These are phyloP conservation scores for Phytophthora pistaciae DNA, from an alignment of 352 stramenopile genomes.

Conservation along the genomic window DNA sequence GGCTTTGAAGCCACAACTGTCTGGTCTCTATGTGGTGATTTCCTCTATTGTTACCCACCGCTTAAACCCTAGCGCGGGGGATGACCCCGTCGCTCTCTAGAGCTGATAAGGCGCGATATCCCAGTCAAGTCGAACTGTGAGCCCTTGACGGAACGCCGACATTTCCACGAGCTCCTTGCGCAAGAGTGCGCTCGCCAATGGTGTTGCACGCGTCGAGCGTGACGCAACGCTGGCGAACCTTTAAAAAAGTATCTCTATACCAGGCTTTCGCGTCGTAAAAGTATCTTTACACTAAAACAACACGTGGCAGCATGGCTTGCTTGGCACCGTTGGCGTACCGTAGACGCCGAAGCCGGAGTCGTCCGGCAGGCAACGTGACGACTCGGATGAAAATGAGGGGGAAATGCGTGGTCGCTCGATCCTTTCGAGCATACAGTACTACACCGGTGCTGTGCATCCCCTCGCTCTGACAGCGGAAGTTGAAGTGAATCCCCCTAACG, in stretches of 20 bases:
- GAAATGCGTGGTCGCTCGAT: background rate
- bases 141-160: conserved; percentile 1
- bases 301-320: background rate
- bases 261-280: conserved; percentile 4
- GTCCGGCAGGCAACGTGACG: conserved; percentile 4
- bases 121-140: conserved; percentile 1
- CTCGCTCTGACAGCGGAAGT: background rate
- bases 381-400: conserved; percentile 14
- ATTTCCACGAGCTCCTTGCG: background rate
- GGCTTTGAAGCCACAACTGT: background rate
- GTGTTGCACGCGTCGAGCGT: background rate
- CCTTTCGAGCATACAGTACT: background rate
- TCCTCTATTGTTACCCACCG: background rate
- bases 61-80: too few species aligned
- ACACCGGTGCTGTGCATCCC: background rate
- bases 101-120: background rate
- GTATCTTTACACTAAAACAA: conserved; percentile 1
- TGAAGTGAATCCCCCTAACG: background rate
- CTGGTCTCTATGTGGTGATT: background rate
- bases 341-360: conserved; percentile 1
- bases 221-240: background rate
- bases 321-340: background rate
- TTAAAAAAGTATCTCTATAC: background rate
- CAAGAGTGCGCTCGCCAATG: background rate
- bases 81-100: background rate